phyloP scores from a whole-genome alignment of 306 rosid species.

The Fagus crenata region DNA sequence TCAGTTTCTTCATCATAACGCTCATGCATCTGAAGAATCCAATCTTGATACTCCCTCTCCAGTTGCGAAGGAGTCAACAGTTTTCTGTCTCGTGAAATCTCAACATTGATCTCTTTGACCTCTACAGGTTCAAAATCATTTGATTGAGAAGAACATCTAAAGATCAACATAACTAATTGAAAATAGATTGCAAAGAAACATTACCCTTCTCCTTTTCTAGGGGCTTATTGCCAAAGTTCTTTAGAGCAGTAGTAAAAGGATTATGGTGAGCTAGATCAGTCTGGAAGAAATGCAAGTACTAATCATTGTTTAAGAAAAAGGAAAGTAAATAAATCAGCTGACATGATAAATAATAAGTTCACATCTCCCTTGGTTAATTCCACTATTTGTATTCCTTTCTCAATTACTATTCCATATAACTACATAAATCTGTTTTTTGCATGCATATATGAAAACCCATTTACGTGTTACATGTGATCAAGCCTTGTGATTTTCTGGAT shows the following conservation, averaged over 20 bases:
- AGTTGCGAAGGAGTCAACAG: conserved; percentile 37
- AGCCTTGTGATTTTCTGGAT: neutral
- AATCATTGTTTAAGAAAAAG: conserved; percentile 1
- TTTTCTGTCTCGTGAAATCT: conserved; percentile 38
- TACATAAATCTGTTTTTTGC: neutral
- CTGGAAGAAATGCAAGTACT: conserved; percentile 36
- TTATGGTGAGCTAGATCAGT: conserved; percentile 56
- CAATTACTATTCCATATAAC: neutral
- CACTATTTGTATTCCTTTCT: neutral
- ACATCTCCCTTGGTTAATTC: neutral
- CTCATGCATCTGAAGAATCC: conserved; percentile 62
- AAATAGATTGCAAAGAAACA: neutral
- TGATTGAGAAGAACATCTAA: conserved; percentile 13
- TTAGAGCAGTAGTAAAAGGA: conserved; percentile 53
- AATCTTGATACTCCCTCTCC: conserved; percentile 49
- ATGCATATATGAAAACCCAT: neutral
- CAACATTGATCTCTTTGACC: conserved; percentile 32
- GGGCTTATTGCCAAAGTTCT: conserved; percentile 45
- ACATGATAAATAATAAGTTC: neutral
- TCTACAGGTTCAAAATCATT: conserved; percentile 29
- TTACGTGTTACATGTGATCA: neutral
- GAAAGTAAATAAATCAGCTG: neutral
- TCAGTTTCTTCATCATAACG: conserved; percentile 53
- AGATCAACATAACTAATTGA: neutral
- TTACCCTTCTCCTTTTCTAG: conserved; percentile 45